Base-by-base conservation (phyloP, 2,329 filamentous ascomycete species). In the Aspergillus fumigatus region DNA sequence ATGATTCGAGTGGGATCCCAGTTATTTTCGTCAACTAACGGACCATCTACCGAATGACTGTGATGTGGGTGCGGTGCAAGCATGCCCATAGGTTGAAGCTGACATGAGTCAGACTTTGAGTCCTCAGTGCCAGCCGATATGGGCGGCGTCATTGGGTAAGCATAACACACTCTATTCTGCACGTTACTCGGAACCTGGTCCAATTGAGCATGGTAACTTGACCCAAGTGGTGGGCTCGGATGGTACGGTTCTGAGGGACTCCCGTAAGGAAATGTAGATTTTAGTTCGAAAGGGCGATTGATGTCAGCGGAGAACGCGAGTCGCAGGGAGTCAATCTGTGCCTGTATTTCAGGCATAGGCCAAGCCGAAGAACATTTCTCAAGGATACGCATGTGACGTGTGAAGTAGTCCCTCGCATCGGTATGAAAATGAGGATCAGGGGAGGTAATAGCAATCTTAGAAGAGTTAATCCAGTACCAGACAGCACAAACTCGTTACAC, bases 1-100 rank as follows among this genome's bases (percentile, higher is more conserved):
- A 96, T 93, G 63, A 96, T 91, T 57, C 88, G 84, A 32, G 89
- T 84, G 25, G 92, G 92, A 67, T 96, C 95, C 92, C 92, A 96
- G 82, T 80, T 75, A 50, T 84, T 81, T 58, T 88, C 88, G 63
- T 84, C 78, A 68, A 89, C 76, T 71, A 90, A 79, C 48, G 80
- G 78, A 57, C 82, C 78, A 79, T 77, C 56, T 79, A 77, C 56
- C 76, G 78, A 68, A 84, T 70, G 69, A 32, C 64, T 67, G 29
- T 68, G 63, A 29, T 70, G 60, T 10, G 68, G 63, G 57, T 70
- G 69, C 53, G 68, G 75, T 68, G 66, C 72, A 62, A 73, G 72
- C 58, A 73, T 66, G 56, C 66, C 66, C 57, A 72, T 82, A 26
- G 82, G 90, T 79, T 73, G 88, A 83, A 83, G 88, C 83, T 80